Evolutionary conservation across 176 grass and related monocot genomes (phyloP).

Genomic region (Paspalum vaginatum): DNA sequence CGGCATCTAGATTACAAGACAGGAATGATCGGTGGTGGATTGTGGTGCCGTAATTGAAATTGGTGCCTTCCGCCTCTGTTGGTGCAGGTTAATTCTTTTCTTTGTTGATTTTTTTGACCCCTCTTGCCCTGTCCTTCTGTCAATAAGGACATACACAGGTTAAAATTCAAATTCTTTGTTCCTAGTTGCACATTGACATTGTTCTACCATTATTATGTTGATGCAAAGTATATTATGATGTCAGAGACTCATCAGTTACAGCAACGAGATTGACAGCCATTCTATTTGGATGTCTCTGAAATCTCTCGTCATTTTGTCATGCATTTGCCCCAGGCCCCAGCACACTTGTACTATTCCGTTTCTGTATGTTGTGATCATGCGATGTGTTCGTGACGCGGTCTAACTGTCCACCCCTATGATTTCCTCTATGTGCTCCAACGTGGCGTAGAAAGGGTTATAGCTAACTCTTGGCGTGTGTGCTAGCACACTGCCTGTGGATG

Average conservation of each 20-base stretch:
- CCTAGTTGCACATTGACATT: slow-evolving; percentile 66
- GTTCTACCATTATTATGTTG: slow-evolving; percentile 44
- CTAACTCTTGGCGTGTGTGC: no score
- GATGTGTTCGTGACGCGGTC: background rate
- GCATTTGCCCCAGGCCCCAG: background rate
- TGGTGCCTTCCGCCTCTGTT: slow-evolving; percentile 48
- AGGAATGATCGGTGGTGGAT: slow-evolving; percentile 43
- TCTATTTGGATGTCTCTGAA: slow-evolving; percentile 28
- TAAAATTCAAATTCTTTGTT: slow-evolving; percentile 82
- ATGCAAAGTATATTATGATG: slow-evolving; percentile 53
- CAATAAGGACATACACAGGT: slow-evolving; percentile 71
- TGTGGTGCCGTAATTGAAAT: slow-evolving; percentile 57
- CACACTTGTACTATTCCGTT: background rate
- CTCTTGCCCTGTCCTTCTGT: slow-evolving; percentile 53
- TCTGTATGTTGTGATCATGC: background rate
- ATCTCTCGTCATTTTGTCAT: no score
- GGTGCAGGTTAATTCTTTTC: slow-evolving; percentile 66
- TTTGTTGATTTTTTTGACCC: slow-evolving; percentile 56
- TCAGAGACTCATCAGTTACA: slow-evolving; percentile 29
- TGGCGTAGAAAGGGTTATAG: background rate
- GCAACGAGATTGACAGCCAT: slow-evolving; percentile 26
- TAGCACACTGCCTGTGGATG: no score
- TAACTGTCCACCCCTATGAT: background rate
- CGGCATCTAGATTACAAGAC: slow-evolving; percentile 50
- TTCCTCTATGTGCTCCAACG: background rate